Conservation (phyloP, 257 asterid genomes). For the Cordia subcordata region DNA sequence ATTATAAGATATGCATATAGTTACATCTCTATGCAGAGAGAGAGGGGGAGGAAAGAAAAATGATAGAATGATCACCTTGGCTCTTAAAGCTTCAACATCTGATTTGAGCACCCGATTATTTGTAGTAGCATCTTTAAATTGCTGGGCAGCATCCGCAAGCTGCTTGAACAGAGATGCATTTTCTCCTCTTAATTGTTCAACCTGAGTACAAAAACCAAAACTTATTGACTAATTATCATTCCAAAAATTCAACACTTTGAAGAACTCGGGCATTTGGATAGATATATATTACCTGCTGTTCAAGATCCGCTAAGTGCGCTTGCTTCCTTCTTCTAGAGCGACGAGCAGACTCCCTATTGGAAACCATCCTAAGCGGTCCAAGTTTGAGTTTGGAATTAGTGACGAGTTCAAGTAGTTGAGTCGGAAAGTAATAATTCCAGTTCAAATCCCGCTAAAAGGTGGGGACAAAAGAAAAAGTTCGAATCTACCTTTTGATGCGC, state of each 20-base stretch:
- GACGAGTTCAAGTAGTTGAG: too few relatives aligned
- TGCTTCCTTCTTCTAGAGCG: constrained; percentile 86
- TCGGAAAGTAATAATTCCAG: too few relatives aligned
- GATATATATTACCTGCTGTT: constrained; percentile 84
- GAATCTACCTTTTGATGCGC: constrained; percentile 57
- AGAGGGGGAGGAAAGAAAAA: neutral
- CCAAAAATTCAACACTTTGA: too few relatives aligned
- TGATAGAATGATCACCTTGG: constrained; percentile 48
- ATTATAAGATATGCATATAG: too few relatives aligned
- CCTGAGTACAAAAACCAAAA: constrained; percentile 48
- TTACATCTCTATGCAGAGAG: neutral
- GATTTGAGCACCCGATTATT: constrained; percentile 86
- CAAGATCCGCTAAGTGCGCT: constrained; percentile 70
- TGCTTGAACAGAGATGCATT: constrained; percentile 54
- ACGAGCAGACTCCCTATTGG: constrained; percentile 81
- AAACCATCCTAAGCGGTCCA: constrained; percentile 48
- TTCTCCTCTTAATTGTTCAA: constrained; percentile 61
- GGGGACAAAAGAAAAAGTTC: too few relatives aligned
- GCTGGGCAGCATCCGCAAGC: constrained; percentile 59
- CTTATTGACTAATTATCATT: too few relatives aligned
- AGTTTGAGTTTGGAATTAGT: neutral
- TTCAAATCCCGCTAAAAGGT: too few relatives aligned
- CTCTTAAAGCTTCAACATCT: constrained; percentile 90
- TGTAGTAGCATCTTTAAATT: constrained; percentile 66
- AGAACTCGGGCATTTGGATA: neutral